Base-by-base conservation (phyloP, 176 grass and related monocot genomes). In the Echinochloa phyllopogon region DNA sequence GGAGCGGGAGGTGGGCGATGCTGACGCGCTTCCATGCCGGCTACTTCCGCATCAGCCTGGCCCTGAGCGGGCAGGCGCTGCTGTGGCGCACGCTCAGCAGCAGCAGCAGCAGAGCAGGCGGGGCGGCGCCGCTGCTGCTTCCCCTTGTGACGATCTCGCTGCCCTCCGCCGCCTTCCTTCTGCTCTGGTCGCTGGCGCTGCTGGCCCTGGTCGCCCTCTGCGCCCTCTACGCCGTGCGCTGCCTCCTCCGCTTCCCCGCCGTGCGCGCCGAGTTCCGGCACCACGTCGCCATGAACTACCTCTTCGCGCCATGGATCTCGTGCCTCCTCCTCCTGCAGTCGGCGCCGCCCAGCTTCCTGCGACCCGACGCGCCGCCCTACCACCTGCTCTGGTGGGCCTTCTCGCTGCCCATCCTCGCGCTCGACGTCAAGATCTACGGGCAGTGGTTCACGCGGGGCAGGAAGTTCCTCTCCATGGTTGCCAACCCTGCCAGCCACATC, bases 241-340 rank as follows among this genome's bases (percentile, higher is more conserved):
- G 95, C 75, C 17, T 88, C n/a, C 57, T 95, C 78, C 84, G 76
- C 71, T 92, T 92, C 82, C 39, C 66, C 5, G 88, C 85, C 65
- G 89, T 95, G 48, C 93, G 91, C 78, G 87, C 93, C 27, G 96
- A 98, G 91, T 83, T 98, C 86, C 67, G 91, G 0, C 96, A 98
- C 91, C 93, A 93, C 84, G 93, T 98, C 6, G 93, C 87, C 67
- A 92, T 98, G 93, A 98, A 98, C 89, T 95, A 98, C 82, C 80
- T 98, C 14, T 98, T 98, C 77, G 96, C 96, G 25, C 96, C 96
- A 0, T 98, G 89, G 91, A 98, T 98, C 82, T 98, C 96, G 13
- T 98, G 93, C 78, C 81, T 98, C 39, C 90, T 98, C 45, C 91
- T 98, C 0, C 89, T 98, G 29, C 96, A 95, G 80, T 88, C 91